Conservation (phyloP, 169 alveolate genomes). For the Cyclospora cayetanensis region DNA sequence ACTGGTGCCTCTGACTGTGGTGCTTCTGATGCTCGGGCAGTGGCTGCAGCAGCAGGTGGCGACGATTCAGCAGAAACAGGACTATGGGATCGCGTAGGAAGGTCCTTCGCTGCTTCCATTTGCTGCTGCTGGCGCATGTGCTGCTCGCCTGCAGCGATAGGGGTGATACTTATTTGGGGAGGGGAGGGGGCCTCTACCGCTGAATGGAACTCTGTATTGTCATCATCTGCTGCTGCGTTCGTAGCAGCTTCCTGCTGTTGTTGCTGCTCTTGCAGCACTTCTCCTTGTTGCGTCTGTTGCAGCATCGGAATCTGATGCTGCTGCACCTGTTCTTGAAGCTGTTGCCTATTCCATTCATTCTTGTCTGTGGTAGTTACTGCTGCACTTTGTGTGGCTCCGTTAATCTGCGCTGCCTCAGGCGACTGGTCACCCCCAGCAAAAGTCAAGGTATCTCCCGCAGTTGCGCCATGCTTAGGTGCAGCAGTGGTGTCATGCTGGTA, state of each 20-base stretch:
- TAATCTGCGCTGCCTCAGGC: background rate
- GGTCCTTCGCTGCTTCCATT: background rate
- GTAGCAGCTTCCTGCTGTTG: background rate
- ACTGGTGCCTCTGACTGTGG: background rate
- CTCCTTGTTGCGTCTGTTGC: background rate
- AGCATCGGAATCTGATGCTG: no score
- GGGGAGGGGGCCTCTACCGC: conserved; percentile 22
- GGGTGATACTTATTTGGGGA: background rate
- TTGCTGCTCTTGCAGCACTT: background rate
- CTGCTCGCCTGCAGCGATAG: conserved; percentile 10
- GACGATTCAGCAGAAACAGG: background rate
- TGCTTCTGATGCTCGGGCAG: background rate
- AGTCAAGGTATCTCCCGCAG: no score
- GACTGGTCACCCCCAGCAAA: background rate
- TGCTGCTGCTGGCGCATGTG: background rate
- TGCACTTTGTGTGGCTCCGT: no score
- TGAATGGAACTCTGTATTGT: background rate
- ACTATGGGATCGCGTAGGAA: no score
- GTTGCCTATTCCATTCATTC: no score
- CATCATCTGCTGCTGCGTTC: background rate
- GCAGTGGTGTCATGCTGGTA: no score
- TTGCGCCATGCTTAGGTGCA: no score
- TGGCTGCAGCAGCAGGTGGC: background rate
- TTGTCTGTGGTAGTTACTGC: no score
- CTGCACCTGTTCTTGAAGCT: background rate